Percentiles rank a stretch among this genome's conserved stretches.
These are phyloP conservation scores for Saccharomyces hybrid DNA, from an alignment of 1,139 yeast species.

Conservation along the genomic window DNA sequence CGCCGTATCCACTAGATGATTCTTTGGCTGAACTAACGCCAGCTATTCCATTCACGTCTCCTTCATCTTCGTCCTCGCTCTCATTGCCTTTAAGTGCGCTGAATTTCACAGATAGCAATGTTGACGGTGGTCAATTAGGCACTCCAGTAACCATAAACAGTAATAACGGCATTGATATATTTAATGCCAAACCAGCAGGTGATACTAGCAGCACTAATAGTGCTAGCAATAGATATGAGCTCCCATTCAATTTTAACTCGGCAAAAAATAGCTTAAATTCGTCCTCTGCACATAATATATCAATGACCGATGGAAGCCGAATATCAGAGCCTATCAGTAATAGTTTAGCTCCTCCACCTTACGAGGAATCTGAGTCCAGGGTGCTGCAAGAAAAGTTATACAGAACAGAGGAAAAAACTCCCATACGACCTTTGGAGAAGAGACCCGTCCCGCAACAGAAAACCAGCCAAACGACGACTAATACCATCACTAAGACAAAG, in stretches of 20 bases:
- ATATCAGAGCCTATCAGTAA: conserved; percentile 2
- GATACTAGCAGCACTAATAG: not conserved
- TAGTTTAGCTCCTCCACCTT: conserved; percentile 14
- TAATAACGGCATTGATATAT: conserved; percentile 1
- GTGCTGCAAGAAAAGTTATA: conserved; percentile 18
- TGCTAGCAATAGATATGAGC: not conserved
- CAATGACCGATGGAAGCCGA: not conserved
- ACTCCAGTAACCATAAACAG: conserved; percentile 5
- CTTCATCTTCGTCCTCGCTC: not conserved
- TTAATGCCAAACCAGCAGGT: not conserved
- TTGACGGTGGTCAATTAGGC: conserved; percentile 2
- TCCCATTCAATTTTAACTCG: conserved; percentile 3
- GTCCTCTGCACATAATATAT: conserved; percentile 1
- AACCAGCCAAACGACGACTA: conserved; percentile 1
- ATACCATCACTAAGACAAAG: not conserved
- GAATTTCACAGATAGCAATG: not conserved
- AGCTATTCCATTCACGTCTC: not conserved
- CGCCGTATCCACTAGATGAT: conserved; percentile 19
- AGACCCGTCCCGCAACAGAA: not conserved
- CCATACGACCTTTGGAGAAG: not conserved
- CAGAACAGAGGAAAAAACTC: conserved; percentile 9
- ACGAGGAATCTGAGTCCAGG: conserved; percentile 14
- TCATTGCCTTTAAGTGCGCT: not conserved
- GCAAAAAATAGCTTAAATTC: conserved; percentile 1
- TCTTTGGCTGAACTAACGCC: not conserved